phyloP scores from a whole-genome alignment of 2,329 filamentous ascomycete species.

The Eutypella sp. region DNA sequence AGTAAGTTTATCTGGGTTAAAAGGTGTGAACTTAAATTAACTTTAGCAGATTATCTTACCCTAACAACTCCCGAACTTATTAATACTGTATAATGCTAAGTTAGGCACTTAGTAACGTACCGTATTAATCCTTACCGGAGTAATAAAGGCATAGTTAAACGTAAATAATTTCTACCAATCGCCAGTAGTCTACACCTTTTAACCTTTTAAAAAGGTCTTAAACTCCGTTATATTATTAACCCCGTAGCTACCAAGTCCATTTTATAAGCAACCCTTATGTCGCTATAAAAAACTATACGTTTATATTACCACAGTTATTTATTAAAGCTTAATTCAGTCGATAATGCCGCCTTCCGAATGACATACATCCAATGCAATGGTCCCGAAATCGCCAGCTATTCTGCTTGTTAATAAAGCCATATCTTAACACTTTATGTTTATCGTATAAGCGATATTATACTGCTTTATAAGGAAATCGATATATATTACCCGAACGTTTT shows the following conservation, averaged over 20 bases:
- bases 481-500: not conserved
- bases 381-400: not conserved
- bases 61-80: not conserved
- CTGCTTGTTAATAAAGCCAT: not conserved
- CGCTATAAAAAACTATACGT: not conserved
- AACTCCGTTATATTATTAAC: not conserved
- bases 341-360: too few relatives aligned
- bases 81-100: not conserved
- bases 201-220: not conserved
- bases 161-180: not conserved
- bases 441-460: not conserved
- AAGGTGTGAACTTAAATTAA: too few relatives aligned
- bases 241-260: not conserved
- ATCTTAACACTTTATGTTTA: not conserved
- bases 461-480: not conserved
- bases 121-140: not conserved
- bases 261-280: not conserved
- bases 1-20: not conserved
- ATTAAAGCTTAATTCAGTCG: too few relatives aligned
- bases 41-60: too few relatives aligned
- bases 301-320: not conserved
- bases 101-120: not conserved
- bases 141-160: not conserved
- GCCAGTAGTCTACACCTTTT: not conserved
- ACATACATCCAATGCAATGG: not conserved